Base-by-base conservation (phyloP, 2,329 filamentous ascomycete genomes). In the Verticillium nubilum region DNA sequence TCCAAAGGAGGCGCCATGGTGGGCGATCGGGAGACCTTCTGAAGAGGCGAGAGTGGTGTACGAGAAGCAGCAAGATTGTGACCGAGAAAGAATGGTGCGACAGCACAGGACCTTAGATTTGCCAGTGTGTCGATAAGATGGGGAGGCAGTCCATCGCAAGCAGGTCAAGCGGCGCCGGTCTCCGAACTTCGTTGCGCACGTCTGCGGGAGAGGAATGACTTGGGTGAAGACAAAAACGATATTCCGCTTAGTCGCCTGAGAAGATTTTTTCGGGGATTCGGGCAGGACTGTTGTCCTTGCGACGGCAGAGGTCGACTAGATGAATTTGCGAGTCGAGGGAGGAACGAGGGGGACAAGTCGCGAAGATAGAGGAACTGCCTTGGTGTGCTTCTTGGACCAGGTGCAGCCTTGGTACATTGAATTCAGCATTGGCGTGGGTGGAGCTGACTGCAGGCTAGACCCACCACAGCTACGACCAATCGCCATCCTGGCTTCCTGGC, bases 1-100 rank as follows among this genome's bases (percentile, higher is more conserved):
- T 84, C 81, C 79, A 83, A 81, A 27, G 55, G 60, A 23, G 57
- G 58, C 23, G 57, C 56, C 57, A 58, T 54, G 17, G 52, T 53
- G 10, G 1, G 4, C 52, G 52, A 23, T 50, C 19, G 9, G 5
- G 9, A 23, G 9, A 50, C 25, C 19, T 23, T 13, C 19, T 4
- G 19, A 23, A 23, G 19, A 25, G 19, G n/a, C 19, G 42, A 50
- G 5, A 25, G 10, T 23, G 4, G 25, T 50, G 19, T 25, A 31
- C 13, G 7, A 23, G 19, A 25, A 19, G 5, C n/a, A 19, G 25
- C 5, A 13, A 25, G 7, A 1, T 23, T 50, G 19, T 10, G 19
- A 12, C n/a, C 57, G 25, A 59, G 15, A 29, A 57, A 26, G 42
- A 19, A 4, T 50, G 4, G 4, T 13, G n/a, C 19, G 19, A 19